Evolutionary conservation across 169 alveolate species (phyloP).

Genomic region (Cyclospora cayetanensis): DNA sequence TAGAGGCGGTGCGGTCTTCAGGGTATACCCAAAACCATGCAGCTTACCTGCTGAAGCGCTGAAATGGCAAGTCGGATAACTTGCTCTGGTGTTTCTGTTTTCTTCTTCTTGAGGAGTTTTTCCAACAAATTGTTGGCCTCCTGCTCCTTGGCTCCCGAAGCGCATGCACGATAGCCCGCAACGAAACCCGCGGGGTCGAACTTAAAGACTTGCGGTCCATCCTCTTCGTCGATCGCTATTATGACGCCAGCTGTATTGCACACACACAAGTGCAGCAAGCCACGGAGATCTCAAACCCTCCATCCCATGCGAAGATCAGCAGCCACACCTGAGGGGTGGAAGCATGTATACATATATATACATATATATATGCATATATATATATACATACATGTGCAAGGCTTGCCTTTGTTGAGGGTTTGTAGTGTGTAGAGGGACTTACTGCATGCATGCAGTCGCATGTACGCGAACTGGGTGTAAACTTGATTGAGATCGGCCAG

Average conservation of each 20-base stretch:
- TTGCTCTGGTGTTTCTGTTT: slow-evolving; percentile 59
- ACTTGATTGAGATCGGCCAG: slow-evolving; percentile 93
- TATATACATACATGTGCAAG: neutral
- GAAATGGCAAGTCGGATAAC: slow-evolving; percentile 61
- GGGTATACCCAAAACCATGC: too few species aligned
- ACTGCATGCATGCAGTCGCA: slow-evolving; percentile 95
- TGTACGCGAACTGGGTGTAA: slow-evolving; percentile 96
- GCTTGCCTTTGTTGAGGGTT: slow-evolving; percentile 14
- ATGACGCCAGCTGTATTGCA: slow-evolving; percentile 87
- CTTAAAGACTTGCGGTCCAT: slow-evolving; percentile 93
- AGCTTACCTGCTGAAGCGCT: slow-evolving; percentile 43
- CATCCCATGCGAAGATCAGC: too few species aligned
- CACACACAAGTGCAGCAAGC: neutral
- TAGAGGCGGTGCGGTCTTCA: too few species aligned
- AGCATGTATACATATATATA: neutral
- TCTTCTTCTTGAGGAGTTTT: slow-evolving; percentile 72
- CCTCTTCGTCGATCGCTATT: slow-evolving; percentile 94
- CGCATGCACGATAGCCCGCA: slow-evolving; percentile 90
- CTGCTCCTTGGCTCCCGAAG: slow-evolving; percentile 86
- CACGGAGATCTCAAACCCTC: too few species aligned
- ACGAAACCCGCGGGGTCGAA: slow-evolving; percentile 97
- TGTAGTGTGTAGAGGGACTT: slow-evolving; percentile 68
- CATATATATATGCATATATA: neutral
- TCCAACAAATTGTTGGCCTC: slow-evolving; percentile 84
- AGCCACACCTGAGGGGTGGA: too few species aligned